phyloP scores from a whole-genome alignment of 495 filamentous ascomycete genomes.

The Alectoria sarmentosa region DNA sequence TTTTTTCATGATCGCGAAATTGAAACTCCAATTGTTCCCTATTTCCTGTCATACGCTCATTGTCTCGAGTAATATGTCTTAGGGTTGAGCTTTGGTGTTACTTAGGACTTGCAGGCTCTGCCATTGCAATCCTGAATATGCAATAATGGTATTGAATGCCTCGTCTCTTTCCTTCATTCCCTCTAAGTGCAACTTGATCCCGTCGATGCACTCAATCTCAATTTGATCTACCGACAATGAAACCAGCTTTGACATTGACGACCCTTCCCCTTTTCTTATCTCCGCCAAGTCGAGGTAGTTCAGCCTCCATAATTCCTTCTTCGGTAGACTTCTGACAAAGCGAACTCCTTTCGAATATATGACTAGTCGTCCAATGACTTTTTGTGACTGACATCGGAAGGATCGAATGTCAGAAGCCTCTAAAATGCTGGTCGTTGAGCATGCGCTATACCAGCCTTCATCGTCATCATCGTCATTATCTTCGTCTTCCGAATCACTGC shows the following conservation, averaged over 20 bases:
- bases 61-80: not conserved
- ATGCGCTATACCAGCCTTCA: constrained; percentile 25
- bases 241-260: constrained; percentile 20
- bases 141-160: constrained; percentile 35
- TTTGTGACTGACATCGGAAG: constrained; percentile 27
- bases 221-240: constrained; percentile 22
- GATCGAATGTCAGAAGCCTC: constrained; percentile 27
- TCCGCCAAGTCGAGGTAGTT: constrained; percentile 31
- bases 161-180: constrained; percentile 33
- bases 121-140: constrained; percentile 30
- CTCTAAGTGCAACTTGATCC: constrained; percentile 23
- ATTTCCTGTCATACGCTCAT: not conserved
- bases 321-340: constrained; percentile 22
- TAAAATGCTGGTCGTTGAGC: constrained; percentile 22
- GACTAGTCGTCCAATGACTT: constrained; percentile 25
- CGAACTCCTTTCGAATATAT: constrained; percentile 29
- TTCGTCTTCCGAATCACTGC: constrained; percentile 6
- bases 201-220: constrained; percentile 27
- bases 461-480: constrained; percentile 22
- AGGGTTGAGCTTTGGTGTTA: constrained; percentile 5
- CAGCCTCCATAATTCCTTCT: constrained; percentile 29
- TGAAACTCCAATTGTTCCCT: no score
- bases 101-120: constrained; percentile 24
- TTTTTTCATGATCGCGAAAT: no score
- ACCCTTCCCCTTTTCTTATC: constrained; percentile 29